Conservation (phyloP, 371 early-diverging fungal species). For the Mortierella sp. region DNA sequence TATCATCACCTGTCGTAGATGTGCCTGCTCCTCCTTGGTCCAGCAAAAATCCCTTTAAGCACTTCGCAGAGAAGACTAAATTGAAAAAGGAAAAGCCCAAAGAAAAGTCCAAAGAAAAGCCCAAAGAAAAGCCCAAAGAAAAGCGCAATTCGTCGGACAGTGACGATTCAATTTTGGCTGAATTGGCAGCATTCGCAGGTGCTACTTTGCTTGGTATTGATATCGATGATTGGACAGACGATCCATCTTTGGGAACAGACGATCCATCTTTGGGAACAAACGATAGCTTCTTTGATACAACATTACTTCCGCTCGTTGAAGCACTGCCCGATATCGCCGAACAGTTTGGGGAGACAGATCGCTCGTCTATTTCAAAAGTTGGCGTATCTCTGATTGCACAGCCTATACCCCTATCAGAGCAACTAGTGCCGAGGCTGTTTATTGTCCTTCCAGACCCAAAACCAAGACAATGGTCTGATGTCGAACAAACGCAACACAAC, state of each 20-base stretch:
- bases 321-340: background rate
- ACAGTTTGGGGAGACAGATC: background rate
- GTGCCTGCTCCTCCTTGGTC: background rate
- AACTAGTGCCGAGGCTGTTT: constrained; percentile 19
- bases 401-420: constrained; percentile 1
- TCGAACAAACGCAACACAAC: background rate
- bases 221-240: background rate
- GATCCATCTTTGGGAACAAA: too few species aligned
- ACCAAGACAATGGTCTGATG: constrained; percentile 12
- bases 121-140: too few species aligned
- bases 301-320: background rate
- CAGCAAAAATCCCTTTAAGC: background rate
- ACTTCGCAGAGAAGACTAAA: too few species aligned
- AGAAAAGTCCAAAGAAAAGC: too few species aligned
- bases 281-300: background rate
- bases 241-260: too few species aligned
- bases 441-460: constrained; percentile 27
- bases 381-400: background rate
- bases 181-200: background rate
- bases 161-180: background rate
- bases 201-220: background rate
- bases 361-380: background rate
- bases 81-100: too few species aligned
- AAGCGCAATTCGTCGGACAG: too few species aligned
- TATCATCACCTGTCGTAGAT: too few species aligned